Base-by-base conservation (phyloP, 1,139 yeast species). In the Sugiyamaella japonica region DNA sequence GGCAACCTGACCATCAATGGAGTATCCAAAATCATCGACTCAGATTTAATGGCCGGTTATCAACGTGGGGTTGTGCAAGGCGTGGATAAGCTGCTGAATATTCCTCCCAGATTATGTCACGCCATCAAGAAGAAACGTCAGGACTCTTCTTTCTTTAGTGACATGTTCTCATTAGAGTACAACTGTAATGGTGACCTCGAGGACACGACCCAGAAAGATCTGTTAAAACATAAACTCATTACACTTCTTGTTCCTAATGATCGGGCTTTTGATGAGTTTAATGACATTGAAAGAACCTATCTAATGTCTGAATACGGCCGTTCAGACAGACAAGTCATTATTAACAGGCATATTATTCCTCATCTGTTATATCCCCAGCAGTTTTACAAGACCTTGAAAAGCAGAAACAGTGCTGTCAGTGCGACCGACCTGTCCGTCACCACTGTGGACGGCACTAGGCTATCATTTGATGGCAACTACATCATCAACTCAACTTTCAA, bases 21-120 rank as follows among this genome's bases (percentile, higher is more conserved):
- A 43, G 71, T 74, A 20, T 67, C 76, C 0, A 75, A 79, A 0
- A 77, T 89, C 2, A 80, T 87, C 2, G 89, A 85, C 34, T 68
- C 77, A 0, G 89, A 89, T 66, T 68, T 85, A 46, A 72, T 73
- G 55, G 93, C 96, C 1, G 79, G 81, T 42, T 82, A 84, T 52
- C 88, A 84, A 61, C 76, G 84, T 60, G 86, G 96, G 0, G 81
- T 82, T 28, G 83, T 91, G 7, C 95, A 89, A 58, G 93, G 89
- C 0, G 75, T 89, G 2, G 85, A 85, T 58, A 65, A 72, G 7
- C 65, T 84, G 6, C 64, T 87, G 4, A 74, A 75, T 0, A 51
- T 72, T 1, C 81, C 83, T 42, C 74, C 74, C 1, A 59, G 74
- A 1, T 52, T 80, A 31, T 77, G 85, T 62, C 76, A 76, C 4